phyloP scores from a whole-genome alignment of 2,329 filamentous ascomycete species.

The Mycosphaerella sp. region DNA sequence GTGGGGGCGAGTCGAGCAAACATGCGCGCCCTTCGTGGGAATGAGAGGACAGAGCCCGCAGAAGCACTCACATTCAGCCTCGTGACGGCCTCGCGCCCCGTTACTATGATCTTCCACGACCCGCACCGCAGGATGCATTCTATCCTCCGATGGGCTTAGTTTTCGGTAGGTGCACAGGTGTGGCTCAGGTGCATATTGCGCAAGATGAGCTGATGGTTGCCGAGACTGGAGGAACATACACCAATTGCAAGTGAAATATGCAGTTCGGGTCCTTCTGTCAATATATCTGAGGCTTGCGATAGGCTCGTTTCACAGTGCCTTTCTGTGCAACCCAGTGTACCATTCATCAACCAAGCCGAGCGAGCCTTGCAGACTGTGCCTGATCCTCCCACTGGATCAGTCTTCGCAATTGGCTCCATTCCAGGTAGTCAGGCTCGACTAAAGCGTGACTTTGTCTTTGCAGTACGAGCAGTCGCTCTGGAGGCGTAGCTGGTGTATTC shows the following conservation, averaged over 20 bases:
- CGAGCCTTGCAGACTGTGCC: neutral
- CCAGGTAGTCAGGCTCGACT: neutral
- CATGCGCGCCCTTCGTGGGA: neutral
- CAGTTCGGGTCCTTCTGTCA: neutral
- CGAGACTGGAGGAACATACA: neutral
- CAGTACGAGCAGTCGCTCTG: neutral
- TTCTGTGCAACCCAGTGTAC: neutral
- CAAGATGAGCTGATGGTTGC: conserved; percentile 4
- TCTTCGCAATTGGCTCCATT: neutral
- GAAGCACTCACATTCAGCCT: conserved; percentile 9
- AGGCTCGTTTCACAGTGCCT: conserved; percentile 3
- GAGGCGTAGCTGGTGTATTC: neutral
- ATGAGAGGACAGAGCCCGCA: neutral
- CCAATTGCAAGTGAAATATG: neutral
- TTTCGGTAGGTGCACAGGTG: neutral
- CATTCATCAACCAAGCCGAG: neutral
- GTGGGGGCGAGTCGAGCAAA: conserved; percentile 12
- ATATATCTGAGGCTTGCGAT: neutral
- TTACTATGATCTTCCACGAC: conserved; percentile 7
- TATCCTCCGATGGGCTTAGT: conserved; percentile 12
- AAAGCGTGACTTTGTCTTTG: neutral
- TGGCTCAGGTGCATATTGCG: conserved; percentile 6
- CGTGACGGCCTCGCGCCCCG: conserved; percentile 12
- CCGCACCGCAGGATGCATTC: conserved; percentile 13
- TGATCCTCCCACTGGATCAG: neutral